These are phyloP conservation scores for Wickerhamiella dianesei DNA, from an alignment of 805 yeast genomes.

Conservation along the genomic window DNA sequence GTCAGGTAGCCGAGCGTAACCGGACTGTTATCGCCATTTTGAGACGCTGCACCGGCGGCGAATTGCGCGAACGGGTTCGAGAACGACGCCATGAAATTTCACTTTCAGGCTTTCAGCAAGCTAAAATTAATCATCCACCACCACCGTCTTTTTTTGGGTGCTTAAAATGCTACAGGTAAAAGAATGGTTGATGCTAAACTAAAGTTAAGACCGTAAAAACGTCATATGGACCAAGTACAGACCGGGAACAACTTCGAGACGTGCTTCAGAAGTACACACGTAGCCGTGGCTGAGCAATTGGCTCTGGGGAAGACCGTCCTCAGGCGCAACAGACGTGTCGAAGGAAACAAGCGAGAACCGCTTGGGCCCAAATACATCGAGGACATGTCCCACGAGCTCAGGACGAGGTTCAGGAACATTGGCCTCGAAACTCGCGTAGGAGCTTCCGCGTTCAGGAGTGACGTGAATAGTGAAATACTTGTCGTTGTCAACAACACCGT, in stretches of 20 bases:
- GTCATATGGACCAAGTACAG: conserved; percentile 7
- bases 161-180: too few relatives aligned
- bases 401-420: conserved; percentile 43
- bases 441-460: conserved; percentile 89
- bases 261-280: conserved; percentile 13
- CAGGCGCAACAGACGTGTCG: conserved; percentile 13
- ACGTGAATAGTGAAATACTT: conserved; percentile 75
- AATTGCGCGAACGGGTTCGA: conserved; percentile 18
- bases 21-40: conserved; percentile 21
- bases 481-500: conserved; percentile 52
- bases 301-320: conserved; percentile 5
- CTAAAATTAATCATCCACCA: too few relatives aligned
- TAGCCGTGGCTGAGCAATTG: conserved; percentile 8
- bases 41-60: conserved; percentile 2
- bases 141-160: too few relatives aligned
- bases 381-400: conserved; percentile 45
- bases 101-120: background rate
- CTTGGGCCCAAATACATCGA: conserved; percentile 57
- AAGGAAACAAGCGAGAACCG: conserved; percentile 47
- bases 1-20: conserved; percentile 63
- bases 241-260: conserved; percentile 11
- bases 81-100: background rate
- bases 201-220: conserved; percentile 1
- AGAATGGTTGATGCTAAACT: background rate
- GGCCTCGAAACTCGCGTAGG: conserved; percentile 92